Percentiles rank a stretch among this genome's conserved stretches.
Conservation (phyloP, 2,329 filamentous ascomycete genomes). For the Talaromyces islandicus region DNA sequence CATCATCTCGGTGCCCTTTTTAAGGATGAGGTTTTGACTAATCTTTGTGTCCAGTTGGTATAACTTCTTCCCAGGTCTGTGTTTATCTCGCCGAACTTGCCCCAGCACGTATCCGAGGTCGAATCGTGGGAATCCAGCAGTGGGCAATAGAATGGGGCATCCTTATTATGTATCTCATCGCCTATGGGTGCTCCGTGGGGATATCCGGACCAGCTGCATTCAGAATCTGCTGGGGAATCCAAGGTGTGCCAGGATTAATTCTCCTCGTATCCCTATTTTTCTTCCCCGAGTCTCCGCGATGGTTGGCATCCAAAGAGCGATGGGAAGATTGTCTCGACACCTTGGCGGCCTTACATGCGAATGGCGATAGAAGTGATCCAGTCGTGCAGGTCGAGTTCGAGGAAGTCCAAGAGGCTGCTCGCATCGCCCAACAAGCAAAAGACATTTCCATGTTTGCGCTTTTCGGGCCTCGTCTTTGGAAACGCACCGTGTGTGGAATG, state of each 20-base stretch:
- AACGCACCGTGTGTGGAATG: constrained; percentile 47
- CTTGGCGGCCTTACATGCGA: constrained; percentile 53
- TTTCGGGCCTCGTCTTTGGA: constrained; percentile 45
- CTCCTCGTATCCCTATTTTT: constrained; percentile 44
- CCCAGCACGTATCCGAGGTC: constrained; percentile 35
- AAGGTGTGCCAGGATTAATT: constrained; percentile 54
- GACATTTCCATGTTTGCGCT: constrained; percentile 37
- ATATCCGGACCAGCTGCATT: constrained; percentile 42
- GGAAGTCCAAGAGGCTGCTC: constrained; percentile 38
- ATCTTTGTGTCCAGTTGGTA: constrained; percentile 29
- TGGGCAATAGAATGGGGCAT: constrained; percentile 41
- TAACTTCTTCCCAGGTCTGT: constrained; percentile 39
- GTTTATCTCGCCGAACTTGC: constrained; percentile 42
- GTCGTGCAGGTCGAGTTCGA: constrained; percentile 50
- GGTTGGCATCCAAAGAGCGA: constrained; percentile 55
- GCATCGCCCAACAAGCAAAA: constrained; percentile 42
- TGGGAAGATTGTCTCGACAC: constrained; percentile 48
- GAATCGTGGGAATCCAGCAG: constrained; percentile 40
- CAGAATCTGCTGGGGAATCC: constrained; percentile 58
- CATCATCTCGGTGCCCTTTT: not conserved
- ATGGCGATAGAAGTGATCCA: constrained; percentile 48
- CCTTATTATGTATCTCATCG: constrained; percentile 40
- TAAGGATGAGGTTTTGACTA: not conserved
- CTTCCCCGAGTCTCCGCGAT: constrained; percentile 56
- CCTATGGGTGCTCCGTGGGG: constrained; percentile 31